Conservation (phyloP, 2,329 filamentous ascomycete genomes). For the Colletotrichum incanum region DNA sequence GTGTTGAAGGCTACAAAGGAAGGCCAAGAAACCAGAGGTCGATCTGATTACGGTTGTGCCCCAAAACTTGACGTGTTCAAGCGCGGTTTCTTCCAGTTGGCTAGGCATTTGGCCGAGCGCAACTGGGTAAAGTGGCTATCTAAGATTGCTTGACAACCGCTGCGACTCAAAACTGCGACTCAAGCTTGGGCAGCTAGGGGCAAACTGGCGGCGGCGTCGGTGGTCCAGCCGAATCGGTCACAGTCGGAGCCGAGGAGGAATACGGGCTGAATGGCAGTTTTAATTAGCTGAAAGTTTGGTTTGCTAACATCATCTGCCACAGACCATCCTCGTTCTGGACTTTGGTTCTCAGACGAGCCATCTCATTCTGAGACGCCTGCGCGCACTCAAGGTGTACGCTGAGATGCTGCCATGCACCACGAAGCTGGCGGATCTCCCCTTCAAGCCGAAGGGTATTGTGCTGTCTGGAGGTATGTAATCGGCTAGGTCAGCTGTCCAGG, state of each 20-base stretch:
- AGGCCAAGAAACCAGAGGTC: not conserved
- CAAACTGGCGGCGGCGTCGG: not conserved
- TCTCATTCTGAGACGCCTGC: conserved; percentile 81
- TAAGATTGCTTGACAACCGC: not conserved
- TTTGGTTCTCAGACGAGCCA: conserved; percentile 82
- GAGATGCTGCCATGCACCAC: conserved; percentile 92
- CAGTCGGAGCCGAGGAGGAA: not conserved
- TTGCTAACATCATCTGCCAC: not conserved
- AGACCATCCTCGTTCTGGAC: conserved; percentile 81
- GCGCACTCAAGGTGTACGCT: conserved; percentile 85
- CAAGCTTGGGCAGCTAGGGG: not conserved
- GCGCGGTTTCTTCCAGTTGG: not conserved
- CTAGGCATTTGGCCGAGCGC: not conserved
- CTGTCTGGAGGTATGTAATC: conserved; percentile 55
- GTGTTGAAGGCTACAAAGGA: not conserved
- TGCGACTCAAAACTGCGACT: not conserved
- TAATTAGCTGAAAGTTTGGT: not conserved
- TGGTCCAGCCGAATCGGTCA: conserved; percentile 45
- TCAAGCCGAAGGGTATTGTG: conserved; percentile 88
- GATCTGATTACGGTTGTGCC: not conserved
- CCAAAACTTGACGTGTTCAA: not conserved
- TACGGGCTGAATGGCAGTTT: too few relatives aligned
- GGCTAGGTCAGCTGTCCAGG: not conserved
- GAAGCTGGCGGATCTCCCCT: conserved; percentile 82
- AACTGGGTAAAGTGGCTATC: not conserved